Percentiles rank a stretch among this genome's conserved stretches.
Evolutionary conservation across 345 rosid species (phyloP).

Genomic region (Citrus hindsii): DNA sequence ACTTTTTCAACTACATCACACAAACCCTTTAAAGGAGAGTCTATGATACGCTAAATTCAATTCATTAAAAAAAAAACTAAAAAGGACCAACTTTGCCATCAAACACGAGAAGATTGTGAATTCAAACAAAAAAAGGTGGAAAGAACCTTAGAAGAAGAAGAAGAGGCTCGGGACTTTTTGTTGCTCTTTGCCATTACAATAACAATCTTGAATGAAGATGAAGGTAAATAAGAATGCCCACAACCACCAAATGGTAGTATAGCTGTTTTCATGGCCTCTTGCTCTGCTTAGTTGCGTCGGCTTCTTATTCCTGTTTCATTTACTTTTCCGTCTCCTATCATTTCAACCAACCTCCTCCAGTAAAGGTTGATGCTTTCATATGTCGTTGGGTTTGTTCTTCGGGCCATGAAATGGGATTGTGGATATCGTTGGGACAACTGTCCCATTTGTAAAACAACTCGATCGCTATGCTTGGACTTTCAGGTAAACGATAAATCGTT

Average conservation of each 20-base stretch:
- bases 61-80: not conserved
- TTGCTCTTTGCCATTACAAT: conserved; percentile 45
- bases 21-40: not conserved
- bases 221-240: conserved; percentile 6
- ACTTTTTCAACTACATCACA: not conserved
- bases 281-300: not conserved
- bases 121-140: not conserved
- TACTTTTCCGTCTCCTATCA: not conserved
- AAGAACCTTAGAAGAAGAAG: conserved; percentile 37
- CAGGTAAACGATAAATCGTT: not conserved
- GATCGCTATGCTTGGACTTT: too few relatives aligned
- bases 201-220: conserved; percentile 28
- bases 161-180: conserved; percentile 33
- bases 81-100: not conserved
- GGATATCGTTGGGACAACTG: not conserved
- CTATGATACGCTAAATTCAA: not conserved
- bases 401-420: not conserved
- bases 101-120: not conserved
- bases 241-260: not conserved
- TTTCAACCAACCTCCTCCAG: not conserved
- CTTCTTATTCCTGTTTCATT: not conserved
- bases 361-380: not conserved
- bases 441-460: too few relatives aligned
- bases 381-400: not conserved
- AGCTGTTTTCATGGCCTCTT: conserved; percentile 7